A percentile compares a stretch with the other conserved stretches of the same genome.
phyloP scores from a whole-genome alignment of 2,329 filamentous ascomycete genomes.

The Xylaria hypoxylon region DNA sequence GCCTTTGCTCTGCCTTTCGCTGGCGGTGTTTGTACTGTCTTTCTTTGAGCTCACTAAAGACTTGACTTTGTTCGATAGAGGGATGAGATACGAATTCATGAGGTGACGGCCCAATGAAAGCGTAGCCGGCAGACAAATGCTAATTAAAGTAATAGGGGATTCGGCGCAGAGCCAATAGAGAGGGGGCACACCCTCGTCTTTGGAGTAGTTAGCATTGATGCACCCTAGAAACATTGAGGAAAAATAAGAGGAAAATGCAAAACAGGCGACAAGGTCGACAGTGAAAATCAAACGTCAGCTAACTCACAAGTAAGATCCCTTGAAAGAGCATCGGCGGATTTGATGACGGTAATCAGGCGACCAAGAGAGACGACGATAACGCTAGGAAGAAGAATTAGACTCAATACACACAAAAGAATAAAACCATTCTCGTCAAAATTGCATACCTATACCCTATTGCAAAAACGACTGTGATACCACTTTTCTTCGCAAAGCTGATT shows the following conservation, averaged over 20 bases:
- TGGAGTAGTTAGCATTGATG: not conserved
- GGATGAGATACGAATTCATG: not conserved
- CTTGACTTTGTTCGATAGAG: constrained; percentile 20
- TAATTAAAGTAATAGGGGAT: constrained; percentile 22
- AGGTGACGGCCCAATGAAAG: constrained; percentile 23
- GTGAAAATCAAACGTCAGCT: not conserved
- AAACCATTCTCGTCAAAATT: too few species aligned
- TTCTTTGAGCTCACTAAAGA: not conserved
- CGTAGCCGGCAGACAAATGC: constrained; percentile 33
- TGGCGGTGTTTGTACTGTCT: too few species aligned
- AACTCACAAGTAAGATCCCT: constrained; percentile 35
- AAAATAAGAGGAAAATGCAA: too few species aligned
- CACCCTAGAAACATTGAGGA: not conserved
- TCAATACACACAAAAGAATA: not conserved
- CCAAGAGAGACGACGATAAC: constrained; percentile 37
- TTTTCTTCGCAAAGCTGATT: constrained; percentile 27
- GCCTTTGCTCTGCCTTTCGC: too few species aligned
- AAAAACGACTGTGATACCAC: constrained; percentile 34
- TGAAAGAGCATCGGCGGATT: constrained; percentile 19
- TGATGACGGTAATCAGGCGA: constrained; percentile 32
- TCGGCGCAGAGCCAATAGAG: constrained; percentile 32
- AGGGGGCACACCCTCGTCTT: constrained; percentile 18
- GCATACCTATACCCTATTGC: constrained; percentile 38
- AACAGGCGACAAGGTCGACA: not conserved
- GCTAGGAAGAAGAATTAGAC: constrained; percentile 8